Evolutionary conservation across 2,329 filamentous ascomycete genomes (phyloP).

Genomic region (Ascochyta clinopodiicola): DNA sequence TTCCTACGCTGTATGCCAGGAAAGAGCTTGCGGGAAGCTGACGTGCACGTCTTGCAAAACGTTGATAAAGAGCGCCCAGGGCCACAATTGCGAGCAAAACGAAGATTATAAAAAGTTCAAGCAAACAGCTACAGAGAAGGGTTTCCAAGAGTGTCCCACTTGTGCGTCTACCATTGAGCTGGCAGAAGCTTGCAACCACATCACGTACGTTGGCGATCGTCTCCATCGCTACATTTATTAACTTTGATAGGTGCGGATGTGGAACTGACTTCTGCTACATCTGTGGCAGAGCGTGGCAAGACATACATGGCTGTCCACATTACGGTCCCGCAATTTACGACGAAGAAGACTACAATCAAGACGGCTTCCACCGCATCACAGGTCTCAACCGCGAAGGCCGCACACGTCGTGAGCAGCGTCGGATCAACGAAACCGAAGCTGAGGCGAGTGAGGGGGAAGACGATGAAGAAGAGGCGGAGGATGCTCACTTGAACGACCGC

Average conservation of each 20-base stretch:
- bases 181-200: conserved; percentile 44
- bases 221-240: background rate
- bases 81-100: conserved; percentile 30
- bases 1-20: conserved; percentile 33
- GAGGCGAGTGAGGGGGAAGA: conserved; percentile 20
- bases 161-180: conserved; percentile 39
- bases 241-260: conserved; percentile 32
- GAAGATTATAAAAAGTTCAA: conserved; percentile 37
- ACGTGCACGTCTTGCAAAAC: conserved; percentile 37
- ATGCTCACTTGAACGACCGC: conserved; percentile 7
- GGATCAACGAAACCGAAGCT: background rate
- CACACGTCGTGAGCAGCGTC: conserved; percentile 23
- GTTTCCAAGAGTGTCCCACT: conserved; percentile 37
- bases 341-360: conserved; percentile 41
- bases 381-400: conserved; percentile 34
- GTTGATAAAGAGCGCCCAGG: conserved; percentile 13
- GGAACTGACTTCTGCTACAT: conserved; percentile 43
- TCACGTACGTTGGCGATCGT: conserved; percentile 23
- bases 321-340: conserved; percentile 42
- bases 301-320: conserved; percentile 38
- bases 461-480: conserved; percentile 12
- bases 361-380: conserved; percentile 38
- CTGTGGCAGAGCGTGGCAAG: conserved; percentile 40
- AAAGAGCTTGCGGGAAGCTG: conserved; percentile 23
- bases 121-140: conserved; percentile 28